These are phyloP conservation scores for Microdochium nivale DNA, from an alignment of 2,329 filamentous ascomycete genomes.

Conservation along the genomic window DNA sequence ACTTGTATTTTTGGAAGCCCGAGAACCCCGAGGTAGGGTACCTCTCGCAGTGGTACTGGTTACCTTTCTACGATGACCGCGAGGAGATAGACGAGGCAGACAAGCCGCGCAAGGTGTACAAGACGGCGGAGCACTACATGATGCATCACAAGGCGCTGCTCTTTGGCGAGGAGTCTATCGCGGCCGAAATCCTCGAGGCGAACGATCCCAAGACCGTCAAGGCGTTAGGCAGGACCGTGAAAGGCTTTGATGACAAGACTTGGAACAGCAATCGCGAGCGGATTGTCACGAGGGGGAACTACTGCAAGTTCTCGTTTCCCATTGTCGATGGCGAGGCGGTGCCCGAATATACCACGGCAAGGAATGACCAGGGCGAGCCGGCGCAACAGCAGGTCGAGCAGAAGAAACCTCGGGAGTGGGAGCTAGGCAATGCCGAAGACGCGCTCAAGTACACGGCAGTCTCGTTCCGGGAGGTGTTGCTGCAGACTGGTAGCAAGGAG, in stretches of 20 bases:
- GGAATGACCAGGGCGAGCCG: background rate
- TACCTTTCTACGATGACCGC: constrained; percentile 34
- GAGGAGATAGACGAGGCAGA: constrained; percentile 7
- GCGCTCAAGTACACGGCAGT: constrained; percentile 22
- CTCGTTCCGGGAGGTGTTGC: constrained; percentile 36
- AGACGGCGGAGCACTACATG: constrained; percentile 42
- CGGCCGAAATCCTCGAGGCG: constrained; percentile 37
- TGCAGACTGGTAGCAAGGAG: constrained; percentile 50
- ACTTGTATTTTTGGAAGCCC: constrained; percentile 40
- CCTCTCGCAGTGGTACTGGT: constrained; percentile 55
- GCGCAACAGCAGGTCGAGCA: background rate
- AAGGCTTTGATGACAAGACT: constrained; percentile 36
- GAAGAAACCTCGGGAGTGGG: constrained; percentile 10
- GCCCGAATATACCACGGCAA: too few relatives aligned
- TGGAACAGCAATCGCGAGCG: constrained; percentile 43
- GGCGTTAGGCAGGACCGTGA: constrained; percentile 44
- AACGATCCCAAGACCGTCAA: constrained; percentile 38
- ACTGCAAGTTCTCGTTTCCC: constrained; percentile 48
- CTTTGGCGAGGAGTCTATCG: constrained; percentile 28
- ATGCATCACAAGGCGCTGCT: constrained; percentile 15
- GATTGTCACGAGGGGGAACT: constrained; percentile 50
- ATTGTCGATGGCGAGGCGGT: constrained; percentile 15
- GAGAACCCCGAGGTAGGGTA: constrained; percentile 39
- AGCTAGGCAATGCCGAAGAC: constrained; percentile 5
- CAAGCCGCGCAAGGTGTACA: constrained; percentile 25